Evolutionary conservation across 352 stramenopile genomes (phyloP).

Genomic region (Pythium rhizo-oryzae): DNA sequence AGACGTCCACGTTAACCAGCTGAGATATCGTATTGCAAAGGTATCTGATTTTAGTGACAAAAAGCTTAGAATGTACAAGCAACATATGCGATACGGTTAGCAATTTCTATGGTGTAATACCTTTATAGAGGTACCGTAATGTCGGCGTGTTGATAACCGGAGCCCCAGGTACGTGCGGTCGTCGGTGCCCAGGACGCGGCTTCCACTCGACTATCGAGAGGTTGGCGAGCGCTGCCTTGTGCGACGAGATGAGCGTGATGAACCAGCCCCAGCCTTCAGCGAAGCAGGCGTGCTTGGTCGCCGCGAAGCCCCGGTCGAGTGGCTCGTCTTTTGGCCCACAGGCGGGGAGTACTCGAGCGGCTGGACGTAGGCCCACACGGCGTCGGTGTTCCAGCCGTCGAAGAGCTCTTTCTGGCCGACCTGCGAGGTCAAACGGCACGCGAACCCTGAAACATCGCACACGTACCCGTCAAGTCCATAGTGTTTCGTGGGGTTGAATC

Average conservation of each 20-base stretch:
- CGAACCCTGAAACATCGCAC: constrained; percentile 11
- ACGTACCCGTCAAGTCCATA: constrained; percentile 20
- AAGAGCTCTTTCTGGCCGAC: constrained; percentile 9
- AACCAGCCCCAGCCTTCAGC: constrained; percentile 20
- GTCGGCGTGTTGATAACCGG: too few species aligned
- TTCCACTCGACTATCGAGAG: constrained; percentile 1
- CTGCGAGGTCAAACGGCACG: constrained; percentile 7
- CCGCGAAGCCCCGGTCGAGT: constrained; percentile 7
- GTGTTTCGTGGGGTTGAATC: too few species aligned
- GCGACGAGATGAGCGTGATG: constrained; percentile 20
- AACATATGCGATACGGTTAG: too few species aligned
- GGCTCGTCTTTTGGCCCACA: constrained; percentile 5
- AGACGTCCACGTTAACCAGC: too few species aligned
- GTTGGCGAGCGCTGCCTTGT: constrained; percentile 16
- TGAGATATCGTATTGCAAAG: too few species aligned
- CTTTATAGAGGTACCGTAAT: too few species aligned
- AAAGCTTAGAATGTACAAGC: too few species aligned
- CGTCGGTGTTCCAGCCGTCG: constrained; percentile 16
- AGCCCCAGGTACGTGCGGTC: not conserved
- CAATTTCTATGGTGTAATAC: too few species aligned
- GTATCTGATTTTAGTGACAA: too few species aligned
- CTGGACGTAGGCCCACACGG: constrained; percentile 17
- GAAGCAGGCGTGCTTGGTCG: constrained; percentile 16
- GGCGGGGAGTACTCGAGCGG: constrained; percentile 5
- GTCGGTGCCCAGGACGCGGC: not conserved